Percentiles rank a stretch among this genome's conserved stretches.
phyloP scores from a whole-genome alignment of 345 rosid genomes.

The Theobroma cacao region DNA sequence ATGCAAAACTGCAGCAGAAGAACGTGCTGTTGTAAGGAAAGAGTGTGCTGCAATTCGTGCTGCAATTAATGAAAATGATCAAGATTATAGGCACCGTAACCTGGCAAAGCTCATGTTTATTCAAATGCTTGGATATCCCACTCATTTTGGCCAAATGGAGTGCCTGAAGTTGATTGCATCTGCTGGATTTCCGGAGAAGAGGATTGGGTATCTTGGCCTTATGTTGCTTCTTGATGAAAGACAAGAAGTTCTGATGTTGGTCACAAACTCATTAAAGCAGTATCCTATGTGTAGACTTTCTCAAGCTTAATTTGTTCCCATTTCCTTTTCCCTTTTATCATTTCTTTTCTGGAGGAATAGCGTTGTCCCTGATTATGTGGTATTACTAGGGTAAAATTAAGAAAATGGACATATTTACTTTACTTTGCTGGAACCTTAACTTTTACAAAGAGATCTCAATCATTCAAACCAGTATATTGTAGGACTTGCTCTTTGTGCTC shows the following conservation, averaged over 20 bases:
- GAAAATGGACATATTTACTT: slow-evolving; percentile 3
- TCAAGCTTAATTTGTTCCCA: slow-evolving; percentile 2
- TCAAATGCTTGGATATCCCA: slow-evolving; percentile 99
- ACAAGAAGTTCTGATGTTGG: slow-evolving; percentile 98
- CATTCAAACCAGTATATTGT: slow-evolving; percentile 95
- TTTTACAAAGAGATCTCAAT: slow-evolving; percentile 81
- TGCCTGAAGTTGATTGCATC: slow-evolving; percentile 95
- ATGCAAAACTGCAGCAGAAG: slow-evolving; percentile 99
- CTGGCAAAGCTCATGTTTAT: slow-evolving; percentile 99
- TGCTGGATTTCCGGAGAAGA: slow-evolving; percentile 96
- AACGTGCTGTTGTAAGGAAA: slow-evolving; percentile 96
- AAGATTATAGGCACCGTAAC: slow-evolving; percentile 88
- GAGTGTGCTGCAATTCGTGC: slow-evolving; percentile 98
- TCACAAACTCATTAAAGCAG: slow-evolving; percentile 99
- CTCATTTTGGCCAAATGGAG: slow-evolving; percentile 99
- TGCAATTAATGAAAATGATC: slow-evolving; percentile 83
- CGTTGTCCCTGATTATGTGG: neutral
- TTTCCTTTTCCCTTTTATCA: slow-evolving; percentile 1
- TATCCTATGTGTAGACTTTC: slow-evolving; percentile 50
- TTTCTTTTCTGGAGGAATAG: neutral
- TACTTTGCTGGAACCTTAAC: slow-evolving; percentile 53
- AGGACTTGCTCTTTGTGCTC: slow-evolving; percentile 99
- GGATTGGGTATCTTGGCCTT: slow-evolving; percentile 96
- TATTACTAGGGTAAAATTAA: neutral
- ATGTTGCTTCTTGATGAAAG: slow-evolving; percentile 99